A percentile compares a stretch with the other conserved stretches of the same genome.
Conservation (phyloP, 2,329 filamentous ascomycete species). For the Aspergillus novofumigatus region DNA sequence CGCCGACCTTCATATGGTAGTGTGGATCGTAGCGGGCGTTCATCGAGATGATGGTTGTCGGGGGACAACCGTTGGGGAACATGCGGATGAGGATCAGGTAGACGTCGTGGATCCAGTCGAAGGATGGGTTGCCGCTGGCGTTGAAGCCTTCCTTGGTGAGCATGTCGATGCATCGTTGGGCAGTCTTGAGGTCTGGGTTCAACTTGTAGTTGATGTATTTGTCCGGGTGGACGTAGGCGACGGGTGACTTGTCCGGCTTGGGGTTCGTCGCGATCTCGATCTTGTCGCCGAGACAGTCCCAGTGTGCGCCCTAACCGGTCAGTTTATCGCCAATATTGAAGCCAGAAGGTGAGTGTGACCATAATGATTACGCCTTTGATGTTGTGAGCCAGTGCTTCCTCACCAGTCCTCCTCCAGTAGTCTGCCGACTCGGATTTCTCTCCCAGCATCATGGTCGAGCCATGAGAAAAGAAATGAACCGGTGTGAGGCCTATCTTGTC, state of each 20-base stretch:
- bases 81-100: conserved; percentile 66
- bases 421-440: conserved; percentile 58
- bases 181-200: conserved; percentile 55
- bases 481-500: conserved; percentile 40
- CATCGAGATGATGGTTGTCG: conserved; percentile 57
- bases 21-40: conserved; percentile 50
- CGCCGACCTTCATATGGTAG: conserved; percentile 55
- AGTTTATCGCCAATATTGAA: neutral
- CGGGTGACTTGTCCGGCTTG: conserved; percentile 56
- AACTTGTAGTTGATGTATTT: conserved; percentile 63
- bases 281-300: conserved; percentile 54
- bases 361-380: conserved; percentile 64
- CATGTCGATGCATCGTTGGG: conserved; percentile 47
- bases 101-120: conserved; percentile 71
- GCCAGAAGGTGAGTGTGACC: too few species aligned
- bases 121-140: conserved; percentile 49
- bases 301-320: conserved; percentile 56
- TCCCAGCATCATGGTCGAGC: conserved; percentile 68
- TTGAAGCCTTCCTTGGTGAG: conserved; percentile 53
- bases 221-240: conserved; percentile 62
- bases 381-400: conserved; percentile 56
- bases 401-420: conserved; percentile 64
- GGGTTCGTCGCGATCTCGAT: conserved; percentile 62
- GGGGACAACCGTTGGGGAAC: conserved; percentile 63
- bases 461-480: conserved; percentile 66